Percentiles rank a stretch among this genome's conserved stretches.
phyloP scores from a whole-genome alignment of 805 yeast genomes.

The Trichomonascus vanleenenianus region DNA sequence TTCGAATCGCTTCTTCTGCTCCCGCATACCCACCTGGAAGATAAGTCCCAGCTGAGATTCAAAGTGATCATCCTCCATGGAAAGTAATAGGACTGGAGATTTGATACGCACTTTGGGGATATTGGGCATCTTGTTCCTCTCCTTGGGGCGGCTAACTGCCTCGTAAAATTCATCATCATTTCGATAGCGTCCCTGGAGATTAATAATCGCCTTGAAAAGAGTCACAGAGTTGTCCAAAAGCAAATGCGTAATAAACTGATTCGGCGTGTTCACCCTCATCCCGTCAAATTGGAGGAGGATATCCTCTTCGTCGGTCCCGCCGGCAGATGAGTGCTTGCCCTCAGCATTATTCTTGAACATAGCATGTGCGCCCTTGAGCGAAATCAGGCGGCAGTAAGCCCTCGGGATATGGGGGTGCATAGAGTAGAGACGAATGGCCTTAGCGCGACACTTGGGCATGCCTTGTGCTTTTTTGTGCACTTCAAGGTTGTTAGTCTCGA shows the following conservation, averaged over 20 bases:
- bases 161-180: conserved; percentile 11
- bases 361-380: conserved; percentile 21
- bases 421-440: conserved; percentile 39
- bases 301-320: conserved; percentile 11
- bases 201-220: conserved; percentile 56
- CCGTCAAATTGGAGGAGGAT: conserved; percentile 26
- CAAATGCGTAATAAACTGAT: conserved; percentile 64
- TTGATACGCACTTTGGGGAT: conserved; percentile 44
- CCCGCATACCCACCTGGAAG: conserved; percentile 49
- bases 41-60: conserved; percentile 64
- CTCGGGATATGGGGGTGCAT: conserved; percentile 38
- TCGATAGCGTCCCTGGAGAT: conserved; percentile 31
- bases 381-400: conserved; percentile 32
- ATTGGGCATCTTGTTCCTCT: conserved; percentile 21
- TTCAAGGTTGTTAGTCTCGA: conserved; percentile 36
- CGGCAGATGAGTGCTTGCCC: neutral
- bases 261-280: conserved; percentile 45
- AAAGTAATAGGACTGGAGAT: conserved; percentile 49
- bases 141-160: conserved; percentile 21
- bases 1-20: conserved; percentile 50
- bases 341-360: conserved; percentile 6
- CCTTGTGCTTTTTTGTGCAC: conserved; percentile 23
- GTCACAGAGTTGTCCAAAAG: conserved; percentile 75
- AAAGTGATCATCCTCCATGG: conserved; percentile 84
- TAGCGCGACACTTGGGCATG: conserved; percentile 29